Conservation (phyloP, 768 basidiomycete genomes). For the Phanerodontia chrysosporium region DNA sequence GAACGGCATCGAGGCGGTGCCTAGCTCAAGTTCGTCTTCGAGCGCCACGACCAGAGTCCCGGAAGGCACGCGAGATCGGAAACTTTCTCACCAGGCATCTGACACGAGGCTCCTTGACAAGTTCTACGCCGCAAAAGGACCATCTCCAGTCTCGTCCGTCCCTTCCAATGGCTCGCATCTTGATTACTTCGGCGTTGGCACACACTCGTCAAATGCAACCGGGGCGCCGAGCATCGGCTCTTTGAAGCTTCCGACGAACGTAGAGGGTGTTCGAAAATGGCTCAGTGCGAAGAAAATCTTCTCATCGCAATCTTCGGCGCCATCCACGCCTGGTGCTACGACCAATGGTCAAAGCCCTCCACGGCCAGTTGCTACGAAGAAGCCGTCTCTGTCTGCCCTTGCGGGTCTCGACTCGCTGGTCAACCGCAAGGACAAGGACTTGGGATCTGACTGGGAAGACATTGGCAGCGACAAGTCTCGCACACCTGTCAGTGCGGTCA, state of each 20-base stretch:
- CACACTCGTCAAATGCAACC: conserved; percentile 31
- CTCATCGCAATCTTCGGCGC: conserved; percentile 38
- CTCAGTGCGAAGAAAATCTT: conserved; percentile 58
- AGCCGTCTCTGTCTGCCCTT: conserved; percentile 50
- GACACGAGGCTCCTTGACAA: conserved; percentile 61
- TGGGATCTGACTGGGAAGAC: conserved; percentile 66
- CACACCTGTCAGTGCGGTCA: conserved; percentile 45
- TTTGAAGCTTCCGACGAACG: conserved; percentile 62
- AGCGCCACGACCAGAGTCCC: conserved; percentile 44
- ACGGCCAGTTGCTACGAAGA: conserved; percentile 35
- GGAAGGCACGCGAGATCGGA: conserved; percentile 52
- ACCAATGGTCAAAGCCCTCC: conserved; percentile 23
- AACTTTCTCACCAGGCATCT: conserved; percentile 63
- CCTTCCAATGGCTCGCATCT: conserved; percentile 44
- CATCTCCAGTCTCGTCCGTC: conserved; percentile 33
- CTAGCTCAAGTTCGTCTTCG: conserved; percentile 35
- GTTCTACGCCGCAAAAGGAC: conserved; percentile 39
- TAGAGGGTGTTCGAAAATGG: conserved; percentile 81
- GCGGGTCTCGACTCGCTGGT: conserved; percentile 47
- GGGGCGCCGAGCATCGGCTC: conserved; percentile 19
- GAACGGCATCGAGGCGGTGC: conserved; percentile 36
- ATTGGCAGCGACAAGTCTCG: conserved; percentile 41
- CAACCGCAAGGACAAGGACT: conserved; percentile 50
- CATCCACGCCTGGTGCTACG: conserved; percentile 26
- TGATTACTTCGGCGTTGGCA: conserved; percentile 44